These are phyloP conservation scores for Edaphochlamys debaryana DNA, from an alignment of 139 green algal species.

Conservation along the genomic window DNA sequence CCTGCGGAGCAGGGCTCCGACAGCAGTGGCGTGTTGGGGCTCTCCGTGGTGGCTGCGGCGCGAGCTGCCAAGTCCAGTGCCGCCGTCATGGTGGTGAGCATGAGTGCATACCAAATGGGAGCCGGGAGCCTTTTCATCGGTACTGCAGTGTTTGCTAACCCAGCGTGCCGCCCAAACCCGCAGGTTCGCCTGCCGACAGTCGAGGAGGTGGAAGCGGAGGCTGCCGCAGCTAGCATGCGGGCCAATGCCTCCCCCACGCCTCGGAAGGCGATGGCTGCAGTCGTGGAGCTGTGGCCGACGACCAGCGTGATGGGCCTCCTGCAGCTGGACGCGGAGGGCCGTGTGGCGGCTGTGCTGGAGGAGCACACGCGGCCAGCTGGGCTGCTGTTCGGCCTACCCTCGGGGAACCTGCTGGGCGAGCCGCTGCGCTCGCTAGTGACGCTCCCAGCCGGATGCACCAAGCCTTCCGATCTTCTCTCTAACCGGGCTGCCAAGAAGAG, in stretches of 20 bases:
- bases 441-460: background rate
- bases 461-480: background rate
- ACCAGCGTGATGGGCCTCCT: background rate
- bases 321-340: constrained; percentile 4
- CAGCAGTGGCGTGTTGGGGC: background rate
- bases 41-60: too few relatives aligned
- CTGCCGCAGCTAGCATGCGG: too few relatives aligned
- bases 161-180: too few relatives aligned
- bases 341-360: constrained; percentile 18
- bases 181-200: too few relatives aligned
- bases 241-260: too few relatives aligned
- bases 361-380: constrained; percentile 23
- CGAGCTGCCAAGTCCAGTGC: too few relatives aligned
- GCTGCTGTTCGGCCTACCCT: constrained; percentile 31
- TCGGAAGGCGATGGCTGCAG: too few relatives aligned
- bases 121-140: too few relatives aligned
- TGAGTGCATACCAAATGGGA: too few relatives aligned
- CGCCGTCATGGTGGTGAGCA: constrained; percentile 22
- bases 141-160: too few relatives aligned
- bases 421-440: background rate
- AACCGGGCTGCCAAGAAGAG: constrained; percentile 27
- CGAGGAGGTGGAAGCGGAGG: too few relatives aligned
- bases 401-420: background rate
- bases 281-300: constrained; percentile 12
- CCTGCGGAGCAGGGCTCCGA: background rate